Conservation (phyloP, 2,329 filamentous ascomycete genomes). For the Fusarium chaquense region DNA sequence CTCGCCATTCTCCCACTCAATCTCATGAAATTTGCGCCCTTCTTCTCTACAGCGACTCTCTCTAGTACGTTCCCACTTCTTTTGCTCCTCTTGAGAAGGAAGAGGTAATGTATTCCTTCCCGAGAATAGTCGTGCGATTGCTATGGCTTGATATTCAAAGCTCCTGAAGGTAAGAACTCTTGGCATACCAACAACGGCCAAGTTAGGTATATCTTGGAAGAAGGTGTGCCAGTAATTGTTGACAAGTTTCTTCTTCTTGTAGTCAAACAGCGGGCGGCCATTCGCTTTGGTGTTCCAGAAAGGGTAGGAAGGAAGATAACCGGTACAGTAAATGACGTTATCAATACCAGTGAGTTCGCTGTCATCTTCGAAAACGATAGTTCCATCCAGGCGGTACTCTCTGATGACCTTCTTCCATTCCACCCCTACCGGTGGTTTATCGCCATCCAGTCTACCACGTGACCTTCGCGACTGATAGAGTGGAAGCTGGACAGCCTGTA, state of each 20-base stretch:
- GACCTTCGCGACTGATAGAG: slow-evolving; percentile 66
- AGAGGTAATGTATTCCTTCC: slow-evolving; percentile 55
- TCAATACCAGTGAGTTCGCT: slow-evolving; percentile 54
- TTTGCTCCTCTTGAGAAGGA: slow-evolving; percentile 55
- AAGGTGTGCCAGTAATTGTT: slow-evolving; percentile 66
- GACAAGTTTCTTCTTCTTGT: slow-evolving; percentile 57
- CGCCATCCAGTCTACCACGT: slow-evolving; percentile 63
- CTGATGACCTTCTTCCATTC: slow-evolving; percentile 66
- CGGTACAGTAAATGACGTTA: slow-evolving; percentile 58
- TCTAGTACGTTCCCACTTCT: slow-evolving; percentile 61
- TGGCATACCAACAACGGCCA: slow-evolving; percentile 65
- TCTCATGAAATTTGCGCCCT: slow-evolving; percentile 63
- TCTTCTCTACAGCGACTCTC: slow-evolving; percentile 47
- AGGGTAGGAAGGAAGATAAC: slow-evolving; percentile 58
- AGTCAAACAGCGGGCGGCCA: slow-evolving; percentile 64
- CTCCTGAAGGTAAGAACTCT: slow-evolving; percentile 64
- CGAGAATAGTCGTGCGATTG: slow-evolving; percentile 62
- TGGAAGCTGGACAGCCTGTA: slow-evolving; percentile 54
- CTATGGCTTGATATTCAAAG: slow-evolving; percentile 68
- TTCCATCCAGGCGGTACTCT: slow-evolving; percentile 56
- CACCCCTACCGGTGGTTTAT: slow-evolving; percentile 59
- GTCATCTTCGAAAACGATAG: slow-evolving; percentile 58
- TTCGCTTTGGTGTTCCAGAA: slow-evolving; percentile 63
- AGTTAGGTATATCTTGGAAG: slow-evolving; percentile 59
- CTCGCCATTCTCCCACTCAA: slow-evolving; percentile 65